Base-by-base conservation (phyloP, 176 grass and related monocot genomes). In the Hordeum marinum region DNA sequence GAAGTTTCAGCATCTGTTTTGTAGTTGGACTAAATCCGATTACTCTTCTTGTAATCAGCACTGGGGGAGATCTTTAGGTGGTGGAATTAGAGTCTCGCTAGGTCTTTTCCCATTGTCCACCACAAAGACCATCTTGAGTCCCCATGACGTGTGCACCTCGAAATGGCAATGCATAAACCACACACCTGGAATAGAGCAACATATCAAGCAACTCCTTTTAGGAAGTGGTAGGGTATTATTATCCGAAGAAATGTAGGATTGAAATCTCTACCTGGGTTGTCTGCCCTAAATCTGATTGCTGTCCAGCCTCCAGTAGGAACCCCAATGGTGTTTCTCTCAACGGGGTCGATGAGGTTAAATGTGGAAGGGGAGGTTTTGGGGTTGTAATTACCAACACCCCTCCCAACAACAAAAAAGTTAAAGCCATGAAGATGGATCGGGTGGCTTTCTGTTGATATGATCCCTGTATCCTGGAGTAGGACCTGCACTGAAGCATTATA, bases 161-260 rank as follows among this genome's bases (percentile, higher is more conserved):
- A 95, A 89, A 87, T 95, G 90, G 69, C 90, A 95, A 66, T 92
- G 94, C 89, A 96, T 42, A 83, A 96, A 93, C 94, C 89, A 96
- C 80, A 93, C 91, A 66, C 94, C 89, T 97, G 78, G 46, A 77
- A 26, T 63, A 39, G n/a, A 81, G 62, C 31, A 84, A 68, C 29
- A 89, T 45, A 40, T 37, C 75, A 64, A 90, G 18, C 48, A 85
- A 42, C 29, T 78, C 17, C 11, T 39, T 63, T 45, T 25, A 45
- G 42, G 14, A 25, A 74, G 66, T 3, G 77, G 8, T 36, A 55
- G 9, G 58, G 7, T 7, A 37, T 9, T 35, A 29, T 50, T 35
- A 29, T 40, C 24, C n/a, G 21, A 34, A 50, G 11, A 55, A 72
- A 36, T 23, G 6, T 11, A 65, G 21, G 39, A 64, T 65, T 20